Conservation (phyloP, 2,329 filamentous ascomycete genomes). For the Aspergillus jensenii region DNA sequence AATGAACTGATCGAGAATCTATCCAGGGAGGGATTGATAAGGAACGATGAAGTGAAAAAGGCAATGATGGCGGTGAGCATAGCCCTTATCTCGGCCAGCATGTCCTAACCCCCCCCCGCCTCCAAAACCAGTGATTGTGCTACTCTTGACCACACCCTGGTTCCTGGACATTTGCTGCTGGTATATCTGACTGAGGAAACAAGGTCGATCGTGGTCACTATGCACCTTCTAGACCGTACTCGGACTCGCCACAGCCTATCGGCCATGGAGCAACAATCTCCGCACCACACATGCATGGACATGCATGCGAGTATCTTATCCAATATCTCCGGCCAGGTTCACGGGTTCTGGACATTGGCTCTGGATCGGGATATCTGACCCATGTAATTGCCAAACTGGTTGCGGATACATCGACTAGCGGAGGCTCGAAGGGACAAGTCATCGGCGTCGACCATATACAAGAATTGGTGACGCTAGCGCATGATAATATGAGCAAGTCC, state of each 20-base stretch:
- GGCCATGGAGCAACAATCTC: constrained; percentile 69
- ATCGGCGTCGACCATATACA: constrained; percentile 75
- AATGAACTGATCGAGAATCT: constrained; percentile 76
- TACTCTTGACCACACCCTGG: not conserved
- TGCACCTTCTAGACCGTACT: constrained; percentile 69
- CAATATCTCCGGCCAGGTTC: constrained; percentile 54
- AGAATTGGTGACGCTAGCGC: constrained; percentile 62
- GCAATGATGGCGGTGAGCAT: constrained; percentile 72
- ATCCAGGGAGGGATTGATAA: constrained; percentile 69
- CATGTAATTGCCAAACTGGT: constrained; percentile 82
- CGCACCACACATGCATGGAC: constrained; percentile 71
- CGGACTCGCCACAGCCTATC: constrained; percentile 69
- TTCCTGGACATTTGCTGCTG: not conserved
- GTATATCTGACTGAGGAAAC: constrained; percentile 10
- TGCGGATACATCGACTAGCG: constrained; percentile 23
- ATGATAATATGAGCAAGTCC: constrained; percentile 65
- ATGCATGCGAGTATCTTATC: constrained; percentile 63
- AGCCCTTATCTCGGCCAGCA: not conserved
- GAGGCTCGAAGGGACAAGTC: constrained; percentile 49
- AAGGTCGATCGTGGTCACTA: constrained; percentile 89
- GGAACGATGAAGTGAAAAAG: constrained; percentile 67
- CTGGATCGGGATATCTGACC: constrained; percentile 79
- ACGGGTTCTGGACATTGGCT: constrained; percentile 71
- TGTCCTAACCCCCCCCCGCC: too few relatives aligned
- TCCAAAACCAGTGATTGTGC: not conserved